Conservation (phyloP, 208 protist genomes). For the Acanthamoeba lenticulata region DNA sequence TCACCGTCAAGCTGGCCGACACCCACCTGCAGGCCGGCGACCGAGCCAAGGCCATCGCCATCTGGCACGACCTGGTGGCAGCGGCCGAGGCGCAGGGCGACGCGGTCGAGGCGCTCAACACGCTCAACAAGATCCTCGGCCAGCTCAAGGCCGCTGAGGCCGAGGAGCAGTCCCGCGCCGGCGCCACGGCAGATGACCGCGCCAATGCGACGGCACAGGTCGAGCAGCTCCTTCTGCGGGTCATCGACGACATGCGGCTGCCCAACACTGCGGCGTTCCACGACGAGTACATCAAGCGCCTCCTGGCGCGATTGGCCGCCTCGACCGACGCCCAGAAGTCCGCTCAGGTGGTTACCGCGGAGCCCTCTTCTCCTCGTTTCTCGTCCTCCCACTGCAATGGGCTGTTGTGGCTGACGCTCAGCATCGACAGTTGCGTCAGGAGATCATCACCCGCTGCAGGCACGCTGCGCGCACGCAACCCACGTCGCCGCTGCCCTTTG, state of each 20-base stretch:
- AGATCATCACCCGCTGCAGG: not conserved
- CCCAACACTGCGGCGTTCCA: not conserved
- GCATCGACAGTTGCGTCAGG: conserved; percentile 25
- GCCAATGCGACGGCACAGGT: not conserved
- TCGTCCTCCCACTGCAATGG: not conserved
- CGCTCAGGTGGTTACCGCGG: not conserved
- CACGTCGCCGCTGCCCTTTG: not conserved
- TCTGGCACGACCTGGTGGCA: not conserved
- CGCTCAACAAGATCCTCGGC: not conserved
- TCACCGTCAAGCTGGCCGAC: conserved; percentile 27
- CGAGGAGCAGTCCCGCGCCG: not conserved
- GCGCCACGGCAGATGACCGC: not conserved
- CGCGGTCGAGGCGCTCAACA: not conserved
- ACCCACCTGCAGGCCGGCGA: not conserved
- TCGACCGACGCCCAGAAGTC: not conserved
- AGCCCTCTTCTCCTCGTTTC: not conserved
- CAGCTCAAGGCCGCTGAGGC: not conserved
- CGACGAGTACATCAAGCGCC: conserved; percentile 20
- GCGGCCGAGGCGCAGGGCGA: not conserved
- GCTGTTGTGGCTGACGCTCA: no score
- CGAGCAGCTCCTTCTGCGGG: not conserved
- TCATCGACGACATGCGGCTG: not conserved
- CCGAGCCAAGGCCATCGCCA: not conserved
- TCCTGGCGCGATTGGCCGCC: not conserved
- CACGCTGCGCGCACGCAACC: not conserved